A percentile compares a stretch with the other conserved stretches of the same genome.
Conservation (phyloP, 148 eudicot genomes). For the Fagopyrum tataricum region DNA sequence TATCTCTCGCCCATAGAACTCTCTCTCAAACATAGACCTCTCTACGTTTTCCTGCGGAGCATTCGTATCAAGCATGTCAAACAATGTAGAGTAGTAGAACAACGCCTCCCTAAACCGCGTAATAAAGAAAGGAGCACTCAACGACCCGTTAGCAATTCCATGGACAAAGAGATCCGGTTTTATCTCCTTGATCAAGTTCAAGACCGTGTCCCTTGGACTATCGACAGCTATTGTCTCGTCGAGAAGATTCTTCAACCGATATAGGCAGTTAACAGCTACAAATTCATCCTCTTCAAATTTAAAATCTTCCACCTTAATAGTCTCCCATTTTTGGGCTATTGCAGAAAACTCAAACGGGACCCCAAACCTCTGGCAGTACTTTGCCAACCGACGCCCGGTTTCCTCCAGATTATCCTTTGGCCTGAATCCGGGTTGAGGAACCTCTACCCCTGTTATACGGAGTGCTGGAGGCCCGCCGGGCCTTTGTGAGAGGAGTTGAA, state of each 20-base stretch:
- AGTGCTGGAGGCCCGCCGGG: slow-evolving; percentile 18
- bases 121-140: slow-evolving; percentile 18
- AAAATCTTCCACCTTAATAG: slow-evolving; percentile 16
- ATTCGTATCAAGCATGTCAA: slow-evolving; percentile 62
- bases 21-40: slow-evolving; percentile 49
- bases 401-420: slow-evolving; percentile 25
- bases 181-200: slow-evolving; percentile 12
- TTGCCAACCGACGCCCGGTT: slow-evolving; percentile 25
- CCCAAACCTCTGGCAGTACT: slow-evolving; percentile 26
- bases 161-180: slow-evolving; percentile 16
- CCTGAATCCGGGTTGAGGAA: slow-evolving; percentile 22
- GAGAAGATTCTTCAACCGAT: slow-evolving; percentile 6
- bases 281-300: slow-evolving; percentile 19
- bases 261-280: slow-evolving; percentile 14
- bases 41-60: slow-evolving; percentile 29
- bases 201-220: slow-evolving; percentile 15
- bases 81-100: slow-evolving; percentile 52
- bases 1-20: slow-evolving; percentile 37
- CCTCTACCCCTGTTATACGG: slow-evolving; percentile 25
- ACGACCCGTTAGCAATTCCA: slow-evolving; percentile 17
- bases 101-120: slow-evolving; percentile 23
- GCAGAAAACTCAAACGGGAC: slow-evolving; percentile 27
- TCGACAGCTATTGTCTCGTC: slow-evolving; percentile 16
- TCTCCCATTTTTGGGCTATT: slow-evolving; percentile 24
- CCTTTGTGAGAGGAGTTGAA: slow-evolving; percentile 23